Conservation (phyloP, 2,329 filamentous ascomycete species). For the Madurella fahalii region DNA sequence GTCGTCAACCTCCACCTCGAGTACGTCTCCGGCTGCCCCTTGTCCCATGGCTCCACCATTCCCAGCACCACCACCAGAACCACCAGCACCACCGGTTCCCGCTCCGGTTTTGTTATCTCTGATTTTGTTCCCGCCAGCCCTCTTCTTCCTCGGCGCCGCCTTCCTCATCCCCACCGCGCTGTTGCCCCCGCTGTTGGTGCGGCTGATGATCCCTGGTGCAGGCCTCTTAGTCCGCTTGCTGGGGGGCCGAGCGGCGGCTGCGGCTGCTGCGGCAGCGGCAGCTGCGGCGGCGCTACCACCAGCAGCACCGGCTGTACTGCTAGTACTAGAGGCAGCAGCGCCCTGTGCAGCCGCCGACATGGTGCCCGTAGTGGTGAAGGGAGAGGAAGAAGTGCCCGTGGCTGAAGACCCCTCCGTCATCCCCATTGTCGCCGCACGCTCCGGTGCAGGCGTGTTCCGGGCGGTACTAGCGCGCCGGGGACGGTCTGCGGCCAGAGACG, state of each 20-base stretch:
- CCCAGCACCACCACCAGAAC: constrained; percentile 26
- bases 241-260: constrained; percentile 32
- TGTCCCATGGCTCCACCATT: constrained; percentile 22
- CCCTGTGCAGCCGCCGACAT: too few species aligned
- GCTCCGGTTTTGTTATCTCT: constrained; percentile 10
- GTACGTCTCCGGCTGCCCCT: constrained; percentile 38
- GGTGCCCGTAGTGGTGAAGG: too few species aligned
- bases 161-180: constrained; percentile 70
- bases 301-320: too few species aligned
- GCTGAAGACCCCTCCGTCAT: too few species aligned
- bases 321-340: too few species aligned
- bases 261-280: constrained; percentile 12
- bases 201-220: constrained; percentile 67
- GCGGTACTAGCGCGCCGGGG: constrained; percentile 54
- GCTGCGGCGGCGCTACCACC: constrained; percentile 1
- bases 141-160: constrained; percentile 63
- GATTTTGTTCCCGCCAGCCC: constrained; percentile 27
- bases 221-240: constrained; percentile 63
- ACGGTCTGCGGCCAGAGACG: constrained; percentile 48
- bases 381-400: too few species aligned
- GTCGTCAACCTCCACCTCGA: constrained; percentile 58
- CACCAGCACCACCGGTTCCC: constrained; percentile 7
- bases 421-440: constrained; percentile 27
- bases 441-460: constrained; percentile 54
- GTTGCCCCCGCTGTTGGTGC: constrained; percentile 56